A percentile compares a stretch with the other conserved stretches of the same genome.
These are phyloP conservation scores for Gracilaria domingensis DNA, from an alignment of 23 red algal genomes.

Conservation along the genomic window DNA sequence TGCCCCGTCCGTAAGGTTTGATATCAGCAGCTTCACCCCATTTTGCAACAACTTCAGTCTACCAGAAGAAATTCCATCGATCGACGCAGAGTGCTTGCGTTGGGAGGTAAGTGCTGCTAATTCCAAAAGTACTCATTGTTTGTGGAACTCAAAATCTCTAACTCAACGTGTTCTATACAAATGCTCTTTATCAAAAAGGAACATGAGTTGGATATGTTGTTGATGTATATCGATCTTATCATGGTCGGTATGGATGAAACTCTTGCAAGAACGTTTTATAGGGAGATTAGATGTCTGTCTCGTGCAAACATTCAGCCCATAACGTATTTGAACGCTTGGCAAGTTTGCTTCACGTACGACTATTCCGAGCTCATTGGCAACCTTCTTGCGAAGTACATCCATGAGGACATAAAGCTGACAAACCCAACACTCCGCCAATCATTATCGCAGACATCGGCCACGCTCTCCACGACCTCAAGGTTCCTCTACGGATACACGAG, in stretches of 20 bases:
- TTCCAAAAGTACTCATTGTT: not conserved
- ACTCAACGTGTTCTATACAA: not conserved
- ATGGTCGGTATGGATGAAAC: constrained; percentile 54
- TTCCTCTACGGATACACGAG: constrained; percentile 16
- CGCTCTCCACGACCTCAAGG: not conserved
- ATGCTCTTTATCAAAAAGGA: not conserved
- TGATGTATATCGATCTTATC: constrained; percentile 73
- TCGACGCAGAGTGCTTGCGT: constrained; percentile 52
- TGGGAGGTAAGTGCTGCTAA: constrained; percentile 52
- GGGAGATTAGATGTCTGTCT: constrained; percentile 58
- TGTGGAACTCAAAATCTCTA: not conserved
- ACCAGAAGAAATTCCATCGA: constrained; percentile 17
- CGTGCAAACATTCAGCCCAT: constrained; percentile 55
- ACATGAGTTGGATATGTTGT: constrained; percentile 70
- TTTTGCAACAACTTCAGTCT: constrained; percentile 56
- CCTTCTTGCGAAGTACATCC: constrained; percentile 62
- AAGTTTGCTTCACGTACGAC: constrained; percentile 77
- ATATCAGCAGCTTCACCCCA: constrained; percentile 46
- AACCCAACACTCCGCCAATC: constrained; percentile 2
- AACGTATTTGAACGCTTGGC: constrained; percentile 46
- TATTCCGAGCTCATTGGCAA: constrained; percentile 66
- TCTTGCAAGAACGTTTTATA: constrained; percentile 56
- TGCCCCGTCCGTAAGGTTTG: constrained; percentile 27
- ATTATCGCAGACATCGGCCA: not conserved
- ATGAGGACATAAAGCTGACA: constrained; percentile 36